Evolutionary conservation across 371 early-diverging fungal species (phyloP), one percentile per base, ranked within the genome.

Genomic region (Mortierella sp.): DNA sequence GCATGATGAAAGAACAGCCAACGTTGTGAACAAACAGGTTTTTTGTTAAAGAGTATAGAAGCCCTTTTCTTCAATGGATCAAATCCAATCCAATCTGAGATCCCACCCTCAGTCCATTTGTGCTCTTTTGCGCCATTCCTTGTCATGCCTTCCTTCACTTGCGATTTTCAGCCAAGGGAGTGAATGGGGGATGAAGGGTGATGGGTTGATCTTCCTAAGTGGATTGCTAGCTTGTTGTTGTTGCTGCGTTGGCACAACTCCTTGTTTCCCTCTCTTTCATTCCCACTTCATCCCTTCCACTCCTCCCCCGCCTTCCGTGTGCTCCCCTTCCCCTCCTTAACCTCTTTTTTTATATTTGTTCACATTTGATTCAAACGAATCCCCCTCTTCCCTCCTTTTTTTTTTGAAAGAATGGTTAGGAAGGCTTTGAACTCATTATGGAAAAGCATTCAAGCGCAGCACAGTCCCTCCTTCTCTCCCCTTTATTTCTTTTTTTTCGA

Each of bases 361-460:
- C 42, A 38, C 42, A 38, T 38, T 38, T 38, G 5, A 3, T 38
- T 38, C 42, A 38, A 3, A 3, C 42, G 42, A 38, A 38, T 48
- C 48, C 50, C 50, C 21, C n/a, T 7, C 19, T 63, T 31, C 24
- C 42, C 24, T 34, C 42, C 42, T 8, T 38, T 38, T 21, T 63
- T 65, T 16, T 21, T 34, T 34, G 28, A 16, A 31, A 13, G 31
- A 57, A 26, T 9, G 26, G 26, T 13, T 3, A 6, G 31, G 6
- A 13, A 13, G 28, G 42, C 42, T 16, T 13, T 28, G 4, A 60
- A 28, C 7, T 13, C 10, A 24, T 26, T 1, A 10, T 21, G 65
- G 65, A 38, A 65, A 65, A 65, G 65, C 19, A 65, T 38, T 65
- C 42, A 65, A 34, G 65, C 65, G 38, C 42, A 38, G 65, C 65